Conservation (phyloP, 1,284 basidiomycete genomes). For the Exobasidium rhododendri region DNA sequence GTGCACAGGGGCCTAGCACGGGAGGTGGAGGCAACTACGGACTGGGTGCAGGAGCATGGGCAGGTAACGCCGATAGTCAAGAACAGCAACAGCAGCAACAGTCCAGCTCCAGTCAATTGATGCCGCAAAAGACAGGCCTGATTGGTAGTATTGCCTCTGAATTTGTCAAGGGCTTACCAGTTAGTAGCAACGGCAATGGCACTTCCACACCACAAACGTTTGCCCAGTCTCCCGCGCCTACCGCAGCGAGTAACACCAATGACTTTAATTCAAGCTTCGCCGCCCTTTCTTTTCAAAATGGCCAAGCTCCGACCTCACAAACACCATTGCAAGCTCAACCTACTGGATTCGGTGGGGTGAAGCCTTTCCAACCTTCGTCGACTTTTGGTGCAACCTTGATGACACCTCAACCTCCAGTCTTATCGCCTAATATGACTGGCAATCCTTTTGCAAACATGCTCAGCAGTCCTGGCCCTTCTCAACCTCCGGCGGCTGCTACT, state of each 20-base stretch:
- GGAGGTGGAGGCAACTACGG: constrained; percentile 32
- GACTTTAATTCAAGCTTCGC: constrained; percentile 23
- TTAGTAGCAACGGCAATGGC: constrained; percentile 15
- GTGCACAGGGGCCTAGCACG: constrained; percentile 15
- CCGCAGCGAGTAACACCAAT: constrained; percentile 10
- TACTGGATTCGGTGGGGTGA: constrained; percentile 38
- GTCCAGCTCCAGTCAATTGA: constrained; percentile 19
- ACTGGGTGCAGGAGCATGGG: constrained; percentile 40
- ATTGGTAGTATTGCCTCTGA: constrained; percentile 56
- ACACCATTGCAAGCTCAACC: constrained; percentile 32
- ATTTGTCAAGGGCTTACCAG: constrained; percentile 35
- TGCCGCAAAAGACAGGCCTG: constrained; percentile 50
- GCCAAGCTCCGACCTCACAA: constrained; percentile 11
- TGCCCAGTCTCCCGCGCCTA: constrained; percentile 12
- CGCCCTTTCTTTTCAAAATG: constrained; percentile 25
- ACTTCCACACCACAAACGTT: constrained; percentile 12
- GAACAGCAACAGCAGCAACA: constrained; percentile 18
- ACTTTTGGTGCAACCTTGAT: constrained; percentile 37
- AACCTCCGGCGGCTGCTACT: not conserved
- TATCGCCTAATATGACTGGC: constrained; percentile 30
- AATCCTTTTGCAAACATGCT: constrained; percentile 34
- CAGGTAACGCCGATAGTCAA: constrained; percentile 23
- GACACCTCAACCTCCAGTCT: constrained; percentile 1
- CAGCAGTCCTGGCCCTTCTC: not conserved
- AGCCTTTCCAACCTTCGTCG: constrained; percentile 38